Evolutionary conservation across 768 basidiomycete genomes (phyloP).

Genomic region (Tricholoma matsutake): DNA sequence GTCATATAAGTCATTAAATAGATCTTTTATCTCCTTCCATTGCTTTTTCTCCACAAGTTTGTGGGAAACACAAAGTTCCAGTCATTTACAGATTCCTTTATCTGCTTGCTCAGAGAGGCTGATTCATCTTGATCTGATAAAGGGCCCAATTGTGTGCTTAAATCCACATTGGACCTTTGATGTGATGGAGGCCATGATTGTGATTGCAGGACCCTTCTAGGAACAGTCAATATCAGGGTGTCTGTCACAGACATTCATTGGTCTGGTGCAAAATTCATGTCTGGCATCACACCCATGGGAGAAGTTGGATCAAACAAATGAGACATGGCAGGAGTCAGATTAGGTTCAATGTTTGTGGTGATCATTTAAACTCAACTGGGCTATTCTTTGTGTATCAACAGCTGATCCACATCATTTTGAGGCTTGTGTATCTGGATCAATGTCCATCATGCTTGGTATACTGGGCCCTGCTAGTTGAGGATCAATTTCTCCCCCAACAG

Average conservation of each 20-base stretch:
- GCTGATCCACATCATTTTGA: conserved; percentile 84
- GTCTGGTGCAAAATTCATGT: conserved; percentile 57
- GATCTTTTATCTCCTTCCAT: conserved; percentile 98
- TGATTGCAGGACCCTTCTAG: conserved; percentile 55
- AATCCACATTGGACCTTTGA: conserved; percentile 43
- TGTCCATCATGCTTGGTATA: conserved; percentile 53
- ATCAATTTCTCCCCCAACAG: conserved; percentile 62
- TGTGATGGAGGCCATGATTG: conserved; percentile 73
- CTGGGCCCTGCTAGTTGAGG: conserved; percentile 67
- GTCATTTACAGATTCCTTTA: conserved; percentile 55
- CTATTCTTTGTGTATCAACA: conserved; percentile 73
- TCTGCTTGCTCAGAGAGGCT: conserved; percentile 32
- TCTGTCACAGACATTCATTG: conserved; percentile 78
- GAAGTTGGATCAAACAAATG: conserved; percentile 49
- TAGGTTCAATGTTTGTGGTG: conserved; percentile 55
- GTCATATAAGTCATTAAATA: conserved; percentile 95
- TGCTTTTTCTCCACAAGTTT: conserved; percentile 97
- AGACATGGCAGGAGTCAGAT: conserved; percentile 31
- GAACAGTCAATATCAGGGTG: conserved; percentile 39
- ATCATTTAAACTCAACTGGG: conserved; percentile 73
- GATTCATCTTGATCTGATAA: conserved; percentile 43
- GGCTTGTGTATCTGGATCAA: conserved; percentile 65
- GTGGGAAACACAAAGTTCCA: conserved; percentile 92
- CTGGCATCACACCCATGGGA: conserved; percentile 52
- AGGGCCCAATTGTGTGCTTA: conserved; percentile 37